Evolutionary conservation across 2,329 filamentous ascomycete genomes (phyloP).

Genomic region (Lasiodiplodia theobromae): DNA sequence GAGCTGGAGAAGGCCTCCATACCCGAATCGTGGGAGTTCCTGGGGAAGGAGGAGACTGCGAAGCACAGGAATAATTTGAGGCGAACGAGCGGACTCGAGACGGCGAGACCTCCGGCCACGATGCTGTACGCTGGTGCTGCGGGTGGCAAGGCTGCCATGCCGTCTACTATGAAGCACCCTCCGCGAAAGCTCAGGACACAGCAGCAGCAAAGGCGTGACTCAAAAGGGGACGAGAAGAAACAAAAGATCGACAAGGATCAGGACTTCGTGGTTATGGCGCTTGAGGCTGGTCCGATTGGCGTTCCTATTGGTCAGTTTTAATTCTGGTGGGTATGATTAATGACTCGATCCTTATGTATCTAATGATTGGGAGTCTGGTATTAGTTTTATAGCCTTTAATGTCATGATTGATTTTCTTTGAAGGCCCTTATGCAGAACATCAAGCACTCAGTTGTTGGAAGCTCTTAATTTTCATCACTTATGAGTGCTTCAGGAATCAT

Average conservation of each 20-base stretch:
- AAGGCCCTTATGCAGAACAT: no score
- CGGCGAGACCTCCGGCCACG: background rate
- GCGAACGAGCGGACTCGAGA: conserved; percentile 2
- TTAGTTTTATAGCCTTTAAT: no score
- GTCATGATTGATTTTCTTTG: no score
- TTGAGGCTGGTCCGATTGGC: background rate
- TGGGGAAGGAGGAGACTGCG: background rate
- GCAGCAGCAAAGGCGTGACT: background rate
- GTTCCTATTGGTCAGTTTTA: background rate
- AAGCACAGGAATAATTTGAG: conserved; percentile 6
- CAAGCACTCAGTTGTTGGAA: no score
- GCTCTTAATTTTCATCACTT: no score
- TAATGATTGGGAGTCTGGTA: background rate
- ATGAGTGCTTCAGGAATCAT: no score
- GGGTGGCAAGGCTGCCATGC: background rate
- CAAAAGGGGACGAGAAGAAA: background rate
- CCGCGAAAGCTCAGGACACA: background rate
- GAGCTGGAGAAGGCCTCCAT: background rate
- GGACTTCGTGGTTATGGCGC: background rate
- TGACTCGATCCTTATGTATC: background rate
- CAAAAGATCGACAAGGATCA: background rate
- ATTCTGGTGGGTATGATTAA: background rate
- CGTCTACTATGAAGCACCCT: background rate
- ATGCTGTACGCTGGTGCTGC: background rate
- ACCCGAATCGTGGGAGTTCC: background rate